phyloP scores from a whole-genome alignment of 2,329 filamentous ascomycete genomes.

The Amauroascus verrucosus region DNA sequence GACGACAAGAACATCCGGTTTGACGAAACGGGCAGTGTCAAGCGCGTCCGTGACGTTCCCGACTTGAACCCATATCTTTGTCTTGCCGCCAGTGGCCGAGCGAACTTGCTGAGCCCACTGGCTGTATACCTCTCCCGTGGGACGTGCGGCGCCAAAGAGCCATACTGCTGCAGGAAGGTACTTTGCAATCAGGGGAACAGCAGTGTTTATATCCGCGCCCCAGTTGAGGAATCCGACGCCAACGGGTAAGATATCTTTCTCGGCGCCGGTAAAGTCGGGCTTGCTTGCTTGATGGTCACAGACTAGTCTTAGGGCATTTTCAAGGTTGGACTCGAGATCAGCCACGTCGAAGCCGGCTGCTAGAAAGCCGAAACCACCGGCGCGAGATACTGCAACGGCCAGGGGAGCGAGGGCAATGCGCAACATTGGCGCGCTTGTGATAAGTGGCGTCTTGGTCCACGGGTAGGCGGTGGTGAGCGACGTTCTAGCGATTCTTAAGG shows the following conservation, averaged over 20 bases:
- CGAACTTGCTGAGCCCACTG: slow-evolving; percentile 36
- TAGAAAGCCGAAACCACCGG: slow-evolving; percentile 48
- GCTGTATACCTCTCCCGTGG: slow-evolving; percentile 23
- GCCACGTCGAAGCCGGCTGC: slow-evolving; percentile 44
- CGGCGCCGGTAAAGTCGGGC: not conserved
- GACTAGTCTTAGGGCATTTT: slow-evolving; percentile 22
- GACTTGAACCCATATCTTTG: slow-evolving; percentile 46
- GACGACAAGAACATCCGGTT: slow-evolving; percentile 43
- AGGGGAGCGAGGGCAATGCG: slow-evolving; percentile 48
- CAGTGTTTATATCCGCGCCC: slow-evolving; percentile 25
- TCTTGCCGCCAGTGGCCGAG: slow-evolving; percentile 27
- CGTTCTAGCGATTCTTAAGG: not conserved
- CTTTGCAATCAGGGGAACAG: slow-evolving; percentile 24
- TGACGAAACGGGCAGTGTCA: slow-evolving; percentile 24
- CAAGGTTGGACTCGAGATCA: slow-evolving; percentile 24
- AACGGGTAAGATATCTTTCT: slow-evolving; percentile 25
- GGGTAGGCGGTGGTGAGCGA: slow-evolving; percentile 36
- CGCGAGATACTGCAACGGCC: slow-evolving; percentile 49
- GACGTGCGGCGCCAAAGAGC: slow-evolving; percentile 30
- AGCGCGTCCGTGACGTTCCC: slow-evolving; percentile 42
- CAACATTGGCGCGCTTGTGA: slow-evolving; percentile 59
- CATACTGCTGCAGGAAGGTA: slow-evolving; percentile 32
- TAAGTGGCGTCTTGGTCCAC: slow-evolving; percentile 48
- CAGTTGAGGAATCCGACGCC: slow-evolving; percentile 35
- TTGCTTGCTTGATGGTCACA: not conserved